Percentiles rank a stretch among this genome's conserved stretches.
Conservation (phyloP, 2,329 filamentous ascomycete genomes). For the Hypocreales sp. region DNA sequence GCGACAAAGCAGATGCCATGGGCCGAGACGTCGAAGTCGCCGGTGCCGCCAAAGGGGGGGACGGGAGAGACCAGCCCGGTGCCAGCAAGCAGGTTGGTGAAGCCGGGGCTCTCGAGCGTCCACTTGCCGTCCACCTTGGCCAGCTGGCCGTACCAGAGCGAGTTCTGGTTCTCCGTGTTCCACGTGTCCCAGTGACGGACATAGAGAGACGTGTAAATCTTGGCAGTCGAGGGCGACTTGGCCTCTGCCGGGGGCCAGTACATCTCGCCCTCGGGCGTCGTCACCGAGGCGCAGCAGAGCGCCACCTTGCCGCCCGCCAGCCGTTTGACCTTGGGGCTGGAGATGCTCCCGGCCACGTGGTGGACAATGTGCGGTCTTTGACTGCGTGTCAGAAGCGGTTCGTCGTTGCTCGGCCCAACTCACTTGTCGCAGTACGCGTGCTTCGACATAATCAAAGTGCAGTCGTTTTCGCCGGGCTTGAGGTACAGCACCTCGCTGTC, state of each 20-base stretch:
- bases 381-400: no score
- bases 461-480: slow-evolving; percentile 30
- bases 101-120: slow-evolving; percentile 23
- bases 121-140: slow-evolving; percentile 24
- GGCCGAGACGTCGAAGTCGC: slow-evolving; percentile 63
- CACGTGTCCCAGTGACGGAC: slow-evolving; percentile 78
- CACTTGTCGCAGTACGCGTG: slow-evolving; percentile 6
- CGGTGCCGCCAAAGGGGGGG: slow-evolving; percentile 60
- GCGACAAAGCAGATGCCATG: slow-evolving; percentile 57
- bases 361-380: slow-evolving; percentile 27
- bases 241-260: slow-evolving; percentile 48
- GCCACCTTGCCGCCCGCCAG: slow-evolving; percentile 33
- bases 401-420: no score
- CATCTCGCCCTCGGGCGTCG: slow-evolving; percentile 52
- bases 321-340: slow-evolving; percentile 42
- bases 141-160: slow-evolving; percentile 58
- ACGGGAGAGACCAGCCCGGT: slow-evolving; percentile 51
- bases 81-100: slow-evolving; percentile 49
- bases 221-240: slow-evolving; percentile 46
- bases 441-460: slow-evolving; percentile 28
- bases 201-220: slow-evolving; percentile 60
- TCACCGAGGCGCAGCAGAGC: slow-evolving; percentile 45
- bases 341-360: slow-evolving; percentile 34
- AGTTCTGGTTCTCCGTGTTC: slow-evolving; percentile 49
- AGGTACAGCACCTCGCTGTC: slow-evolving; percentile 45